These are phyloP conservation scores for Suhomyces vadensis DNA, from an alignment of 805 yeast species.

Conservation along the genomic window DNA sequence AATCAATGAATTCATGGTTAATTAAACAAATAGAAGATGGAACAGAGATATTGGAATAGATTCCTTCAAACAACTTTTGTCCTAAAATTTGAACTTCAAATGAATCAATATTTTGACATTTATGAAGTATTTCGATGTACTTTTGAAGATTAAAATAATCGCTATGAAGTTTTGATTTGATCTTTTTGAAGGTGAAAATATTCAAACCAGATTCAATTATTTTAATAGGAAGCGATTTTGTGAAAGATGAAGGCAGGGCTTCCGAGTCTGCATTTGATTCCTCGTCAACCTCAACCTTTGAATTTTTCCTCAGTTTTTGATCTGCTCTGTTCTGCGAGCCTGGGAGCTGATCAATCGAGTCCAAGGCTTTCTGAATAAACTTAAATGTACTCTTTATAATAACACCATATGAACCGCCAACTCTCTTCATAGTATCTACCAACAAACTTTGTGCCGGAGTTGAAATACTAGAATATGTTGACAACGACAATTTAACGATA, in stretches of 20 bases:
- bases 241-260: background rate
- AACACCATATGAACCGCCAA: slow-evolving; percentile 63
- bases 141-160: slow-evolving; percentile 55
- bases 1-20: slow-evolving; percentile 41
- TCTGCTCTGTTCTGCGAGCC: no score
- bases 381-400: slow-evolving; percentile 53
- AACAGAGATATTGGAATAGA: slow-evolving; percentile 28
- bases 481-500: slow-evolving; percentile 61
- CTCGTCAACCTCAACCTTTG: background rate
- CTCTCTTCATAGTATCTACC: slow-evolving; percentile 65
- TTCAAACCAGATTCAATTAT: slow-evolving; percentile 64
- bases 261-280: background rate
- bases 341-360: background rate
- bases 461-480: slow-evolving; percentile 70
- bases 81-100: slow-evolving; percentile 56
- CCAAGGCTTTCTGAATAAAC: slow-evolving; percentile 50
- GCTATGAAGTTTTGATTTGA: slow-evolving; percentile 56
- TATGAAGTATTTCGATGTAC: slow-evolving; percentile 50
- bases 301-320: background rate
- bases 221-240: slow-evolving; percentile 23
- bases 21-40: slow-evolving; percentile 51
- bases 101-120: slow-evolving; percentile 58
- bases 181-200: slow-evolving; percentile 55
- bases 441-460: slow-evolving; percentile 68
- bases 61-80: slow-evolving; percentile 46